A percentile compares a stretch with the other conserved stretches of the same genome.
phyloP scores from a whole-genome alignment of 495 filamentous ascomycete species.

The Penicillium riverlandense region DNA sequence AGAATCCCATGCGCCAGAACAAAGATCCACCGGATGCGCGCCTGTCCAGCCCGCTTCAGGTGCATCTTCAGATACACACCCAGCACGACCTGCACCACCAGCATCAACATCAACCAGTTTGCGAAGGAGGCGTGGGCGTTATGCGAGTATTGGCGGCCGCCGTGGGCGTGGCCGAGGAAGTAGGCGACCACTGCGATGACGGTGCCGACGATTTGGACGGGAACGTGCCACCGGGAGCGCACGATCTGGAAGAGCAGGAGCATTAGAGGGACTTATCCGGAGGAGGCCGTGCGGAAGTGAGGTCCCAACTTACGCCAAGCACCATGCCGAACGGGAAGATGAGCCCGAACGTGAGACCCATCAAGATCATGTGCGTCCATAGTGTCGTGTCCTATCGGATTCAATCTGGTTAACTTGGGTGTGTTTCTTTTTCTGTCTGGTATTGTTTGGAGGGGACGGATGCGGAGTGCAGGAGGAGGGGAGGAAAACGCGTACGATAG shows the following conservation, averaged over 20 bases:
- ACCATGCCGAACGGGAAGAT: conserved; percentile 96
- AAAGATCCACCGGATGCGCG: conserved; percentile 62
- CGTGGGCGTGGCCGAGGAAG: conserved; percentile 85
- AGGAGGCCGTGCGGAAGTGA: no score
- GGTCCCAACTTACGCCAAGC: conserved; percentile 59
- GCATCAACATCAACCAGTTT: conserved; percentile 67
- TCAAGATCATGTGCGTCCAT: conserved; percentile 92
- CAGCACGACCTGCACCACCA: conserved; percentile 68
- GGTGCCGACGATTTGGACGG: conserved; percentile 69
- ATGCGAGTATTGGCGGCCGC: conserved; percentile 75
- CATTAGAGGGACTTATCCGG: background rate
- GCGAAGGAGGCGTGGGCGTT: conserved; percentile 84
- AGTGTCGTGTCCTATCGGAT: conserved; percentile 62
- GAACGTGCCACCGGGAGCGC: conserved; percentile 91
- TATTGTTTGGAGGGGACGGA: no score
- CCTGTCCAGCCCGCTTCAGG: conserved; percentile 74
- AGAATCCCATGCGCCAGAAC: conserved; percentile 71
- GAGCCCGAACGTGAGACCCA: conserved; percentile 79
- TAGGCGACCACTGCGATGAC: conserved; percentile 74
- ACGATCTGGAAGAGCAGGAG: conserved; percentile 53
- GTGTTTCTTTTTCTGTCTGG: conserved; percentile 1
- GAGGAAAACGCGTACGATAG: conserved; percentile 55
- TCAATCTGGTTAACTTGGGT: conserved; percentile 1
- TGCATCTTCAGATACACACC: conserved; percentile 89
- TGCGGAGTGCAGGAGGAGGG: no score